phyloP scores from a whole-genome alignment of 495 filamentous ascomycete species.

The Hypoxylon crocopeplum region DNA sequence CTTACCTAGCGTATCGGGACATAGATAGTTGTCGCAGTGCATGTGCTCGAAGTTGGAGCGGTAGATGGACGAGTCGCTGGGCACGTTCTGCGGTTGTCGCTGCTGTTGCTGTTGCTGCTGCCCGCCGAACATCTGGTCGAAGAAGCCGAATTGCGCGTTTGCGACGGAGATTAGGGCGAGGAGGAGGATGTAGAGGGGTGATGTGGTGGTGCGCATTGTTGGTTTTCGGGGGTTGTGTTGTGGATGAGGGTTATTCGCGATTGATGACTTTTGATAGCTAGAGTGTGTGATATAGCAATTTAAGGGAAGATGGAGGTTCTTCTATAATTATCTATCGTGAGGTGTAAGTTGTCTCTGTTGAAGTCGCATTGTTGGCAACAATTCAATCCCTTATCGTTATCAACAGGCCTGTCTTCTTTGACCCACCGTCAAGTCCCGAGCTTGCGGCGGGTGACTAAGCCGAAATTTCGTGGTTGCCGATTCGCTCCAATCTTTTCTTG shows the following conservation, averaged over 20 bases:
- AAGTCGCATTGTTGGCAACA: conserved; percentile 40
- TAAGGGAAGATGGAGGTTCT: no score
- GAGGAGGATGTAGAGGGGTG: conserved; percentile 34
- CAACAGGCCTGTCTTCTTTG: not conserved
- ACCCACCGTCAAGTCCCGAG: not conserved
- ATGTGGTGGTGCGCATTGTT: conserved; percentile 39
- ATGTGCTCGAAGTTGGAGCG: conserved; percentile 71
- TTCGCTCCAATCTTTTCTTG: conserved; percentile 8
- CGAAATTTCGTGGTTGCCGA: conserved; percentile 40
- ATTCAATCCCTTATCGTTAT: conserved; percentile 38
- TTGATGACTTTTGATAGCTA: no score
- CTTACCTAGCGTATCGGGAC: conserved; percentile 79
- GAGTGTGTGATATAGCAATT: no score
- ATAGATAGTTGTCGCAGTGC: conserved; percentile 88
- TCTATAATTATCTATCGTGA: no score
- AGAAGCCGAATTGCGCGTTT: conserved; percentile 80
- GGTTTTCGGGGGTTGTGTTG: no score
- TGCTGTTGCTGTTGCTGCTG: conserved; percentile 66
- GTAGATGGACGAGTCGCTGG: conserved; percentile 80
- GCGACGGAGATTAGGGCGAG: conserved; percentile 45
- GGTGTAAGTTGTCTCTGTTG: not conserved
- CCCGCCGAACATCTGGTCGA: conserved; percentile 77
- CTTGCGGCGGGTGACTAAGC: conserved; percentile 50
- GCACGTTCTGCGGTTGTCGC: conserved; percentile 72
- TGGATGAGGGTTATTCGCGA: no score